Base-by-base conservation (phyloP, 495 filamentous ascomycete genomes). In the Xylaria grammica region DNA sequence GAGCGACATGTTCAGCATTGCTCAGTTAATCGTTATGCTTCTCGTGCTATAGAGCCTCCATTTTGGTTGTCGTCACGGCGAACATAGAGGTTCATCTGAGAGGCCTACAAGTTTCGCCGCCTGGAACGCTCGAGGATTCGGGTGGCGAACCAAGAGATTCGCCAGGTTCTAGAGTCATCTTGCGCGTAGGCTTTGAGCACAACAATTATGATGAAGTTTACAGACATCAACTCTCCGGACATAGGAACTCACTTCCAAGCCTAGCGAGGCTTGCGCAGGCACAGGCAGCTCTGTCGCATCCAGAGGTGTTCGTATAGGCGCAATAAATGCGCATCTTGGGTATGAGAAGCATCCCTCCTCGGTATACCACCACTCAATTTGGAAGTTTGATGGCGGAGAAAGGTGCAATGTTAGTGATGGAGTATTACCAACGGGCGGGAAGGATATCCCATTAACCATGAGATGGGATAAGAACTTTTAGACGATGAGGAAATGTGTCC, bases 321-420 rank as follows among this genome's bases (percentile, higher is more conserved):
- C 15, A 26, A 36, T 32, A 24, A 8, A 6, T 63, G 60, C 30
- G 29, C 32, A 40, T 60, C 40, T 54, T 63, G 50, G 40, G 40
- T 63, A 55, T 46, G n/a, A 51, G 40, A 27, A 38, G 15, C 13
- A 44, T 38, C n/a, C 24, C 34, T 40, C 53, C 11, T 52, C 50
- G 9, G 34, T 9, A 62, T 54, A 29, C 49, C 36, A 62, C 20
- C 24, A 50, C 20, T 22, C 9, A 9, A 38, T 11, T 27, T 29
- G 17, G 56, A 46, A 34, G 27, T 27, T 15, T n/a, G 15, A 48
- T 19, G 36, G 15, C 15, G 7, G 44, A 52, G 36, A 22, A 45
- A 38, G 17, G 29, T 24, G 9, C 9, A 24, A 26, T 20, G 48
- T 19, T 44, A 27, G 32, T n/a, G 34, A 54, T 62, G 38, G 49